These are phyloP conservation scores for Cutaneotrichosporon spelunceum DNA, from an alignment of 1,284 basidiomycete genomes.

Conservation along the genomic window DNA sequence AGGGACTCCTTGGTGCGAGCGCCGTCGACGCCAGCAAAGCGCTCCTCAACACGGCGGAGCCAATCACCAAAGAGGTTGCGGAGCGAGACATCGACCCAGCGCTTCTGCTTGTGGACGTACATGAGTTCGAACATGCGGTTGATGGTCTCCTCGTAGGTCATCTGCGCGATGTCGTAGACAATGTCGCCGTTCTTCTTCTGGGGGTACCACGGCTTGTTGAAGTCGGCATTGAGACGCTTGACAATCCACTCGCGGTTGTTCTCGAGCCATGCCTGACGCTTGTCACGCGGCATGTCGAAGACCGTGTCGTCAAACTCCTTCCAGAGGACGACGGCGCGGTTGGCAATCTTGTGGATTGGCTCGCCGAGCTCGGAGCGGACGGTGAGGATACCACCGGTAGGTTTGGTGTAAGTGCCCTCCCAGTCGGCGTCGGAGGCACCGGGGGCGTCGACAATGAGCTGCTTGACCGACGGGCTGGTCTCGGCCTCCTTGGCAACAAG, in stretches of 20 bases:
- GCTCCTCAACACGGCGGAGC: constrained; percentile 92
- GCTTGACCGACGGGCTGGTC: constrained; percentile 89
- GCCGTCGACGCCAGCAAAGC: constrained; percentile 89
- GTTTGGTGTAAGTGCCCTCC: constrained; percentile 93
- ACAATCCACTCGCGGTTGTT: constrained; percentile 88
- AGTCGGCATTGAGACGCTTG: constrained; percentile 87
- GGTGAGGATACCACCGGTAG: constrained; percentile 92
- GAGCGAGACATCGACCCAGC: constrained; percentile 93
- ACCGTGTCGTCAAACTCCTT: constrained; percentile 96
- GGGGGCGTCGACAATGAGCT: constrained; percentile 89
- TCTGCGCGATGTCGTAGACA: constrained; percentile 83
- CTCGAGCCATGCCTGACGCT: constrained; percentile 80
- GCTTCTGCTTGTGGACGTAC: constrained; percentile 84
- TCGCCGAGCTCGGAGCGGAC: constrained; percentile 97
- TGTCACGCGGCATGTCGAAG: constrained; percentile 92
- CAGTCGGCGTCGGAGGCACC: constrained; percentile 87
- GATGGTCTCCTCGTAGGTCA: constrained; percentile 97
- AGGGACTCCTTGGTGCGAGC: constrained; percentile 72
- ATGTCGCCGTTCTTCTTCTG: constrained; percentile 86
- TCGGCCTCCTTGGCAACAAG: constrained; percentile 99
- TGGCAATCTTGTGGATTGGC: constrained; percentile 98
- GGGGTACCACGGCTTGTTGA: constrained; percentile 95
- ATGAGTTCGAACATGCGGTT: constrained; percentile 87
- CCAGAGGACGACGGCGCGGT: constrained; percentile 93
- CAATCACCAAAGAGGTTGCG: constrained; percentile 95